phyloP scores from a whole-genome alignment of 75 land plant genomes.

The Cunninghamia lanceolata region DNA sequence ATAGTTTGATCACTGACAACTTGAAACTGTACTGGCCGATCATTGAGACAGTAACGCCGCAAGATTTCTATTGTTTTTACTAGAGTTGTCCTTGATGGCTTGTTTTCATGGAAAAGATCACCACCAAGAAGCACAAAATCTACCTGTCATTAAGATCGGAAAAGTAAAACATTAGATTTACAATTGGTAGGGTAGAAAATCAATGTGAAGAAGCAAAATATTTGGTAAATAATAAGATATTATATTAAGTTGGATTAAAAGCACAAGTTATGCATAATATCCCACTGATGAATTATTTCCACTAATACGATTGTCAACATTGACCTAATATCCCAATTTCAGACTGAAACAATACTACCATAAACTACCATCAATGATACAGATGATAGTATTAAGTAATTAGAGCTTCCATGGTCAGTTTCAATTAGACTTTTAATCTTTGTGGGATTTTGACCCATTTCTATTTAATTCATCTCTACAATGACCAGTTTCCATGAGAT shows the following conservation, averaged over 20 bases:
- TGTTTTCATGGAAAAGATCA: conserved; percentile 97
- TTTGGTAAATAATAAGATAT: not conserved
- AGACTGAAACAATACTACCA: not conserved
- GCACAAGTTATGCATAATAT: not conserved
- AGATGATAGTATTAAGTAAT: not conserved
- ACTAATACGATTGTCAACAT: not conserved
- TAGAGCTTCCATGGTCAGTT: no score
- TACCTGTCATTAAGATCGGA: conserved; percentile 47
- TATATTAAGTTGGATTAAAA: not conserved
- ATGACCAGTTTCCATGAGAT: no score
- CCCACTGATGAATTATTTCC: not conserved
- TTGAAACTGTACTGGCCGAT: conserved; percentile 89
- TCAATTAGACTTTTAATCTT: no score
- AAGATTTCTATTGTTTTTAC: conserved; percentile 92
- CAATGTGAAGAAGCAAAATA: not conserved
- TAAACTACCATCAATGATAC: not conserved
- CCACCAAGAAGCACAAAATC: conserved; percentile 95
- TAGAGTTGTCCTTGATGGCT: conserved; percentile 86
- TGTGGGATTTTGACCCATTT: no score
- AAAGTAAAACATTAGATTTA: not conserved
- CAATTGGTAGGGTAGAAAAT: not conserved
- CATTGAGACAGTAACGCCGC: conserved; percentile 83
- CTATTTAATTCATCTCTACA: no score
- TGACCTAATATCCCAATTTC: not conserved
- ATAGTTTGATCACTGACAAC: conserved; percentile 98